Evolutionary conservation across 345 rosid species (phyloP).

Genomic region (Dimocarpus longan): DNA sequence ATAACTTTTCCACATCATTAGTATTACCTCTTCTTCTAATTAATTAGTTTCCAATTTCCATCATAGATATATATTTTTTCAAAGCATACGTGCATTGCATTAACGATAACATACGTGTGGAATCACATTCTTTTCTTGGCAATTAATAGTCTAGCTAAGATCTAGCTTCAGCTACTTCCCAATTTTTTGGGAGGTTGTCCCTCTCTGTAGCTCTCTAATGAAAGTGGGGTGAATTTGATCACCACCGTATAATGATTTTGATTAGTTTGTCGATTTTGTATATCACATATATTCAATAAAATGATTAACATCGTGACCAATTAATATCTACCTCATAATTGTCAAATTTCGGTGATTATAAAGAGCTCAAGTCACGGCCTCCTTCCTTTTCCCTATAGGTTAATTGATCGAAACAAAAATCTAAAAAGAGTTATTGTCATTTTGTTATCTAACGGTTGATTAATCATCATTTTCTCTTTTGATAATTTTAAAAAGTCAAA

Average conservation of each 20-base stretch:
- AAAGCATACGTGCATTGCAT: slow-evolving; percentile 5
- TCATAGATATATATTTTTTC: not conserved
- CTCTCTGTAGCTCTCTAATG: not conserved
- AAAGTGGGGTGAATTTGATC: not conserved
- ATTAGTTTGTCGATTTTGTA: not conserved
- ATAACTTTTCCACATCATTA: slow-evolving; percentile 8
- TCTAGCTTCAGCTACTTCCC: slow-evolving; percentile 24
- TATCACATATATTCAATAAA: not conserved
- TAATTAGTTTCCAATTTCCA: no score
- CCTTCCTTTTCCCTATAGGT: not conserved
- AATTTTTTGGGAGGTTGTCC: slow-evolving; percentile 7
- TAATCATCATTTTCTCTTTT: no score
- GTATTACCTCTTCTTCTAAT: not conserved
- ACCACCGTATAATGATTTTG: not conserved
- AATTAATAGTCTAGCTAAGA: not conserved
- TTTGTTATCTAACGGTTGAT: no score
- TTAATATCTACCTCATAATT: not conserved
- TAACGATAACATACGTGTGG: not conserved
- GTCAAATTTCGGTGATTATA: not conserved
- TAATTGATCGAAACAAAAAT: not conserved
- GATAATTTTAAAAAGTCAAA: no score
- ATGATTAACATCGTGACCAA: not conserved
- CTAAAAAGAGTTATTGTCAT: no score
- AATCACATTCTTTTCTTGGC: slow-evolving; percentile 2
- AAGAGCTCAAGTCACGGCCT: not conserved